Conservation (phyloP, 495 filamentous ascomycete genomes). For the Annulohypoxylon moriforme region DNA sequence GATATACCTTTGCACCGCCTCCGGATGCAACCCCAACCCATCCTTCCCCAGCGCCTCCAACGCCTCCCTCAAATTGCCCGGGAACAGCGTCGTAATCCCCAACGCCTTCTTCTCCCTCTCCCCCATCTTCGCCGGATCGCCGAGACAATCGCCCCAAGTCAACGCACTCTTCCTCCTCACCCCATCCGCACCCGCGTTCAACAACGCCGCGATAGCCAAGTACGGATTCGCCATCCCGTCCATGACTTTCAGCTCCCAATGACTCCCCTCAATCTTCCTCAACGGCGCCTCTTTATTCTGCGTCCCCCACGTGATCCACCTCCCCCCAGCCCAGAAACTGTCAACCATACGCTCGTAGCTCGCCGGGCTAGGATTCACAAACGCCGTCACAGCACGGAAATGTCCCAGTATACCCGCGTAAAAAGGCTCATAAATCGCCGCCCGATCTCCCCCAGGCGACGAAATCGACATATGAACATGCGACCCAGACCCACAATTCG, state of each 20-base stretch:
- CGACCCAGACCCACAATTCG: conserved; percentile 69
- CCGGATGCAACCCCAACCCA: conserved; percentile 60
- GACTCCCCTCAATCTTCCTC: conserved; percentile 67
- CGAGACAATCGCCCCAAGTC: conserved; percentile 66
- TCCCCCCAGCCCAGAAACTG: conserved; percentile 78
- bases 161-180: conserved; percentile 60
- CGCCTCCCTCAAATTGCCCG: conserved; percentile 63
- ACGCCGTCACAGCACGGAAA: conserved; percentile 71
- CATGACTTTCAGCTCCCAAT: conserved; percentile 77
- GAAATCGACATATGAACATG: conserved; percentile 77
- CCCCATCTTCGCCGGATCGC: conserved; percentile 65
- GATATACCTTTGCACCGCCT: conserved; percentile 69
- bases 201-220: conserved; percentile 71
- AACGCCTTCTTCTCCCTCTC: conserved; percentile 61
- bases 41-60: conserved; percentile 62
- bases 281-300: conserved; percentile 79
- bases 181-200: conserved; percentile 74
- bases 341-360: conserved; percentile 74
- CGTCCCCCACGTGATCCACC: conserved; percentile 80
- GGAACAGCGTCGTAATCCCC: conserved; percentile 65
- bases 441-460: conserved; percentile 50
- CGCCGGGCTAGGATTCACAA: conserved; percentile 68
- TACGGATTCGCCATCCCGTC: conserved; percentile 83
- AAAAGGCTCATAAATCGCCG: conserved; percentile 64
- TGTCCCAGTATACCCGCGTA: conserved; percentile 75